Conservation (phyloP, 192 early-diverging fungal genomes). For the Coemansia sp. region DNA sequence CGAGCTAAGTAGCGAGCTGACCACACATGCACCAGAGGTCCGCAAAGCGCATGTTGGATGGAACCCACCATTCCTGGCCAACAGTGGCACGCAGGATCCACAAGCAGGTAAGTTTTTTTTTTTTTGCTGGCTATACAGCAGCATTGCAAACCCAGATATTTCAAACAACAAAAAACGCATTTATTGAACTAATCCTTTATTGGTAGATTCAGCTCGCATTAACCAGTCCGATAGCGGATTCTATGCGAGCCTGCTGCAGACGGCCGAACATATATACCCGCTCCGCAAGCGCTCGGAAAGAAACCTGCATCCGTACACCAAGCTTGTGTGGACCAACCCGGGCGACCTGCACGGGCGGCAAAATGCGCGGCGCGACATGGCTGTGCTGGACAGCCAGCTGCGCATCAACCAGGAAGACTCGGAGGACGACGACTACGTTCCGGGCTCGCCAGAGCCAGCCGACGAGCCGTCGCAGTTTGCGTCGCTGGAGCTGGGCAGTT, state of each 20-base stretch:
- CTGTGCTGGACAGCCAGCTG: constrained; percentile 8
- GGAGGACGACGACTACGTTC: constrained; percentile 45
- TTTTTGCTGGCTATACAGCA: too few relatives aligned
- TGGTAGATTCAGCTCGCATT: too few relatives aligned
- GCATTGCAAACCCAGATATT: not conserved
- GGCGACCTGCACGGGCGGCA: constrained; percentile 6
- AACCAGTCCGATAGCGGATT: not conserved
- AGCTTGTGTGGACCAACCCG: constrained; percentile 46
- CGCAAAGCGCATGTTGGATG: not conserved
- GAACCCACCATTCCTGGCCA: constrained; percentile 2
- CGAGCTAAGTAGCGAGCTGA: not conserved
- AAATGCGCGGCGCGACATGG: constrained; percentile 10
- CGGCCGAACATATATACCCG: constrained; percentile 24
- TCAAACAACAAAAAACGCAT: not conserved
- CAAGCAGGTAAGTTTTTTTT: constrained; percentile 2
- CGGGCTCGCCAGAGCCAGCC: constrained; percentile 19
- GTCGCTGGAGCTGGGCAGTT: not conserved
- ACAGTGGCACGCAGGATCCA: not conserved
- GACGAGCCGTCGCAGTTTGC: constrained; percentile 11
- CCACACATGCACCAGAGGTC: not conserved
- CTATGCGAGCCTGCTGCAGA: constrained; percentile 6
- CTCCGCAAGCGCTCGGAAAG: constrained; percentile 42
- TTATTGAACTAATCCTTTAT: not conserved
- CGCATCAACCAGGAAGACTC: constrained; percentile 21
- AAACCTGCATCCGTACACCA: constrained; percentile 48